These are phyloP conservation scores for Delitschia confertaspora DNA, from an alignment of 495 filamentous ascomycete species.

Conservation along the genomic window DNA sequence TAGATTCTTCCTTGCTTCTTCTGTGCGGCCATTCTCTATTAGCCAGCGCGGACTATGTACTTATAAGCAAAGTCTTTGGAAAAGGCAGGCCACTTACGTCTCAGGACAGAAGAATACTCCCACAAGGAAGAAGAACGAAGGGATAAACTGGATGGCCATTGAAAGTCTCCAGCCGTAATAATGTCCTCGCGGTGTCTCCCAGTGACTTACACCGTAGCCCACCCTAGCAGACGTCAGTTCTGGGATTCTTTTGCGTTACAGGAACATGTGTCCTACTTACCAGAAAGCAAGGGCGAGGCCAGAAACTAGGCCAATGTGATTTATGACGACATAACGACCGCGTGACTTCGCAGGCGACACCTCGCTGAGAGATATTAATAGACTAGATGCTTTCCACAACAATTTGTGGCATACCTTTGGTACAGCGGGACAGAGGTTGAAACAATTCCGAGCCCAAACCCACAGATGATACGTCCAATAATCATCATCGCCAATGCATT, in stretches of 20 bases:
- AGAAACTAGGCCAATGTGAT: slow-evolving; percentile 48
- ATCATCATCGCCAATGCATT: slow-evolving; percentile 45
- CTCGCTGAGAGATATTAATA: slow-evolving; percentile 34
- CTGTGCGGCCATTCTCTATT: slow-evolving; percentile 38
- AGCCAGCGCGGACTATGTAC: slow-evolving; percentile 35
- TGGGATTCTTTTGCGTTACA: neutral
- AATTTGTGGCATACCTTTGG: slow-evolving; percentile 38
- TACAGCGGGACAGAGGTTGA: slow-evolving; percentile 50
- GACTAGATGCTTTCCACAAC: neutral
- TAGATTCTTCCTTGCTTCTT: slow-evolving; percentile 35
- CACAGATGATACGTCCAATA: slow-evolving; percentile 44
- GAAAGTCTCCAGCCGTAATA: slow-evolving; percentile 39
- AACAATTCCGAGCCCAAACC: slow-evolving; percentile 44
- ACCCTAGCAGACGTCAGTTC: slow-evolving; percentile 14
- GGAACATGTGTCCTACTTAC: slow-evolving; percentile 27
- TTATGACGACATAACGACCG: slow-evolving; percentile 48
- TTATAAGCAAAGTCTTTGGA: neutral
- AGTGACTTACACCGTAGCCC: slow-evolving; percentile 24
- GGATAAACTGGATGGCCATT: slow-evolving; percentile 39
- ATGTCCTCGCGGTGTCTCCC: slow-evolving; percentile 20
- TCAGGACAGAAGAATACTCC: slow-evolving; percentile 44
- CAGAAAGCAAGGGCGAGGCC: slow-evolving; percentile 47
- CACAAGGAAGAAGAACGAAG: slow-evolving; percentile 37
- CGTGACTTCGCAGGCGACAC: slow-evolving; percentile 44
- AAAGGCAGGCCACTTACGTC: slow-evolving; percentile 30